Percentiles rank a stretch among this genome's conserved stretches.
These are phyloP conservation scores for Curvularia eragrostidis DNA, from an alignment of 2,329 filamentous ascomycete genomes.

Conservation along the genomic window DNA sequence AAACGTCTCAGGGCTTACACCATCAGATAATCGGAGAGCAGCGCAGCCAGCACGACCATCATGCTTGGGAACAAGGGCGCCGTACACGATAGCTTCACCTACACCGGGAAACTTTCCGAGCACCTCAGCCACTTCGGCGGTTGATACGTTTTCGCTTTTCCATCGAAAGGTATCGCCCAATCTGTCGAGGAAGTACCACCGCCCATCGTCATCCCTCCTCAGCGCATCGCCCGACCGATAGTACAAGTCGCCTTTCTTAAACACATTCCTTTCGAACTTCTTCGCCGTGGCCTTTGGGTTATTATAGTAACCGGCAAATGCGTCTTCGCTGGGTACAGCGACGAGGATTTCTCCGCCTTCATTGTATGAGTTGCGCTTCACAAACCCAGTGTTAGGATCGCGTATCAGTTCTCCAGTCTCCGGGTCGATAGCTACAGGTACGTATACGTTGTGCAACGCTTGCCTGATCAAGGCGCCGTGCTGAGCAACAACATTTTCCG, in stretches of 20 bases:
- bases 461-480: conserved; percentile 68
- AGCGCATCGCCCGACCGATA: conserved; percentile 56
- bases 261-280: conserved; percentile 55
- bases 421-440: conserved; percentile 72
- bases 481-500: conserved; percentile 68
- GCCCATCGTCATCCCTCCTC: conserved; percentile 50
- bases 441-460: conserved; percentile 60
- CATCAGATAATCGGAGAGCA: conserved; percentile 62
- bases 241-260: conserved; percentile 54
- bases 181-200: conserved; percentile 57
- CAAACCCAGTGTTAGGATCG: conserved; percentile 71
- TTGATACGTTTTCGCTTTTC: conserved; percentile 58
- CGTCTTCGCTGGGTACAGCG: conserved; percentile 55
- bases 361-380: conserved; percentile 65
- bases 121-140: conserved; percentile 54
- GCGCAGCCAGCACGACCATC: conserved; percentile 62
- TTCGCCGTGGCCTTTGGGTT: conserved; percentile 69
- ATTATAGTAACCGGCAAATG: conserved; percentile 70
- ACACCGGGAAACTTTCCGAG: conserved; percentile 52
- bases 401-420: conserved; percentile 70
- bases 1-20: conserved; percentile 29
- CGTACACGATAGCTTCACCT: conserved; percentile 56
- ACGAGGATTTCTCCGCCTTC: conserved; percentile 77
- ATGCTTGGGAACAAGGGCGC: conserved; percentile 53
- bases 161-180: conserved; percentile 58